Conservation (phyloP, 2,329 filamentous ascomycete species). For the Escovopsis weberi region DNA sequence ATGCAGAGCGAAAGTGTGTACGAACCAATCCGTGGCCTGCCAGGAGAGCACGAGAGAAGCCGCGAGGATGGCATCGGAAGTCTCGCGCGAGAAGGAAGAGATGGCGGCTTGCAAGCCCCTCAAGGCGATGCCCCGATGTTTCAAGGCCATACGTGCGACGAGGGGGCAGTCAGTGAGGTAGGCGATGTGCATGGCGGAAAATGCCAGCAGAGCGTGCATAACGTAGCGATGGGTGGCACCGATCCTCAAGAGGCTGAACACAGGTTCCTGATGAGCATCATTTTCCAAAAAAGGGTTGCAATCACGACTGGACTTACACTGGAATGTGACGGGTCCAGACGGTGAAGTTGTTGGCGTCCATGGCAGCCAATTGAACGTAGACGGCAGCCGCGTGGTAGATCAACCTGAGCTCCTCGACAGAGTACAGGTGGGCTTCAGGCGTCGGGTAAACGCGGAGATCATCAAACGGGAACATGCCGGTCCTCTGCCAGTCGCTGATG, state of each 20-base stretch:
- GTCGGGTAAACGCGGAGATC: slow-evolving; percentile 64
- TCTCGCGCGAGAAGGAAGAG: slow-evolving; percentile 66
- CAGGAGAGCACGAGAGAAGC: slow-evolving; percentile 86
- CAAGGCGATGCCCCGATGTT: slow-evolving; percentile 73
- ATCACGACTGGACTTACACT: slow-evolving; percentile 45
- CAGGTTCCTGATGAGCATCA: slow-evolving; percentile 2
- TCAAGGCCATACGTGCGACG: slow-evolving; percentile 76
- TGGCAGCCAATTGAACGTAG: slow-evolving; percentile 64
- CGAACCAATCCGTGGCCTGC: slow-evolving; percentile 96
- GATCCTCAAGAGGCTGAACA: slow-evolving; percentile 46
- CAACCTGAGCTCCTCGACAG: slow-evolving; percentile 66
- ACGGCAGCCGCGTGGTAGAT: slow-evolving; percentile 84
- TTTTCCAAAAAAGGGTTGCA: neutral
- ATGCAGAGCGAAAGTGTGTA: slow-evolving; percentile 30
- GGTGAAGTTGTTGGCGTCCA: slow-evolving; percentile 70
- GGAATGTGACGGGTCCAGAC: slow-evolving; percentile 89
- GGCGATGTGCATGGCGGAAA: slow-evolving; percentile 89
- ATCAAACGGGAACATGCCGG: slow-evolving; percentile 73
- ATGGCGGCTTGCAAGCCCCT: slow-evolving; percentile 84
- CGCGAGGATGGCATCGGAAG: slow-evolving; percentile 81
- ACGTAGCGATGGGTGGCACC: slow-evolving; percentile 74
- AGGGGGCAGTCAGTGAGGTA: slow-evolving; percentile 77
- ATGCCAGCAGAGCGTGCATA: slow-evolving; percentile 82
- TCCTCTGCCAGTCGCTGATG: slow-evolving; percentile 71
- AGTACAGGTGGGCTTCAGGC: slow-evolving; percentile 57